A percentile compares a stretch with the other conserved stretches of the same genome.
Evolutionary conservation across 225 moss, liverwort and hornwort genomes (phyloP).

Genomic region (Marchantia paleacea): DNA sequence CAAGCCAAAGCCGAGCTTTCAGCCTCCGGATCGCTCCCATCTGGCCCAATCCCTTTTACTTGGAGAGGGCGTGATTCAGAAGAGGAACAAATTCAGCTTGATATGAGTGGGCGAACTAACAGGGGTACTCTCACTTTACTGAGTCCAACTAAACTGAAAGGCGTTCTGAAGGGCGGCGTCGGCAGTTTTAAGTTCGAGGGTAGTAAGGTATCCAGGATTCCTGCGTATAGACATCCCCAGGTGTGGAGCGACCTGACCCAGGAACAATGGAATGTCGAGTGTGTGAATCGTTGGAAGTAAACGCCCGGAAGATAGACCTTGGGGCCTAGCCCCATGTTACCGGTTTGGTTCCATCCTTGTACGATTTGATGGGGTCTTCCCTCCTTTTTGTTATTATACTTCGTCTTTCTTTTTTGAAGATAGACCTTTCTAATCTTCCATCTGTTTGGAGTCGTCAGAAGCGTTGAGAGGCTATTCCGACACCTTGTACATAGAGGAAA

Average conservation of each 20-base stretch:
- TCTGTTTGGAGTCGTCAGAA: no score
- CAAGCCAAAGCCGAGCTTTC: neutral
- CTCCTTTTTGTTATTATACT: no score
- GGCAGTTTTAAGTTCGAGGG: conserved; percentile 1
- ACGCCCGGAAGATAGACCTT: neutral
- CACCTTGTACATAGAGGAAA: no score
- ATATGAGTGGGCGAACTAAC: neutral
- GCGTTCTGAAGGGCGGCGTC: neutral
- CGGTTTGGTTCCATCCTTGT: no score
- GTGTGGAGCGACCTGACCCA: neutral
- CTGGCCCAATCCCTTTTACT: neutral
- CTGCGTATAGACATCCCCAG: neutral
- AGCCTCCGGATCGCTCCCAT: neutral
- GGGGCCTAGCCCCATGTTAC: no score
- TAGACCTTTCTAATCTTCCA: no score
- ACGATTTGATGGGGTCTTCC: no score
- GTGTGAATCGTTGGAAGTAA: neutral
- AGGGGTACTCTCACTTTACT: neutral
- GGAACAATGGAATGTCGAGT: neutral
- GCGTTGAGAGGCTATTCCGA: no score
- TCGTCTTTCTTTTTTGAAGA: no score
- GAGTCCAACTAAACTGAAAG: neutral
- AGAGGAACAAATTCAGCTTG: neutral
- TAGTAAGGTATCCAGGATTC: neutral
- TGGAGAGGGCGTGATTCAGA: conserved; percentile 8